A percentile compares a stretch with the other conserved stretches of the same genome.
These are phyloP conservation scores for Entomortierella lignicola DNA, from an alignment of 192 early-diverging fungal genomes.

Conservation along the genomic window DNA sequence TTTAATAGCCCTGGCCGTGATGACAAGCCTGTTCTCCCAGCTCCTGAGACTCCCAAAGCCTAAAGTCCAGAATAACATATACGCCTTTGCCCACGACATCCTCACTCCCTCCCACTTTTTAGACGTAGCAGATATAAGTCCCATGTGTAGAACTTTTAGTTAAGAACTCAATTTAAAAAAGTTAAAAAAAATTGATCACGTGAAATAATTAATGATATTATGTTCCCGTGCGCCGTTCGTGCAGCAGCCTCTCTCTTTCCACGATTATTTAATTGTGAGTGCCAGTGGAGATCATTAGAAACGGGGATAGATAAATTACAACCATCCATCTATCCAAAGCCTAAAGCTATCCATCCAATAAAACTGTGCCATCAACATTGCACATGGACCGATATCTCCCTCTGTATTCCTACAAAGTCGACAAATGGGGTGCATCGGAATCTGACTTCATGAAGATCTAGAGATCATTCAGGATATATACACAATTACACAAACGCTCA, in stretches of 20 bases:
- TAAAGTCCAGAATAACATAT: conserved; percentile 19
- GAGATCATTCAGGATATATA: too few relatives aligned
- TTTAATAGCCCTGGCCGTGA: conserved; percentile 48
- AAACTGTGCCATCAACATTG: neutral
- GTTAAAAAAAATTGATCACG: neutral
- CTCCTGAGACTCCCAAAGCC: conserved; percentile 50
- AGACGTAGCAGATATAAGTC: conserved; percentile 1
- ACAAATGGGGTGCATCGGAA: neutral
- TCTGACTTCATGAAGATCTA: neutral
- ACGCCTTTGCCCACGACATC: conserved; percentile 1
- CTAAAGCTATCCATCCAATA: conserved; percentile 17
- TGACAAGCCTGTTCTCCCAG: conserved; percentile 54
- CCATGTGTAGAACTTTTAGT: neutral
- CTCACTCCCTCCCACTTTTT: conserved; percentile 8
- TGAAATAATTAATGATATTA: neutral
- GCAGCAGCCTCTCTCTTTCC: conserved; percentile 23
- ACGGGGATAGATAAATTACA: neutral
- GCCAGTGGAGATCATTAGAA: conserved; percentile 6
- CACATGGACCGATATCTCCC: neutral
- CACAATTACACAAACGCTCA: too few relatives aligned
- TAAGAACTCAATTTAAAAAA: neutral
- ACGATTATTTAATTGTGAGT: conserved; percentile 35
- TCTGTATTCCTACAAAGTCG: neutral
- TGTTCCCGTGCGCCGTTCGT: neutral
- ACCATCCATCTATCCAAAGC: neutral